Evolutionary conservation across 106 monocot species (phyloP), one percentile per base, ranked within the genome.

Genomic region (Dioscorea alata): DNA sequence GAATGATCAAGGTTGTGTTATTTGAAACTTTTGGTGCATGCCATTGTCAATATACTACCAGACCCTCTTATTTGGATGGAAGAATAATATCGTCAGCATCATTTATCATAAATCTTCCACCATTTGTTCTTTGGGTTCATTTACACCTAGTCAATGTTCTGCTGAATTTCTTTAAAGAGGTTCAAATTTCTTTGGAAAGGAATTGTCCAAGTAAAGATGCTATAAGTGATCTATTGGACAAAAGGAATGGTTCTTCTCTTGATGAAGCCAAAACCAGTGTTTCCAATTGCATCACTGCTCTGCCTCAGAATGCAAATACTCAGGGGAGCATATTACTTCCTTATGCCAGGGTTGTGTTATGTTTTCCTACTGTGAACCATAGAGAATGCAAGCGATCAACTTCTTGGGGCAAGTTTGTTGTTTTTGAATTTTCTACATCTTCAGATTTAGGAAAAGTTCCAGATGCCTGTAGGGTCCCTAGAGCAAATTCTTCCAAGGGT

Each of bases 21-120:
- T 79, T 99, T 23, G 78, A 92, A 81, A 79, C 92, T 58, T 85
- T 83, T 81, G 92, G 86, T 25, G 56, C 70, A 59, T 93, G 71
- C 74, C 60, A 58, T 28, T 87, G 72, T 59, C 73, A 78, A 42
- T 90, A 74, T 69, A 62, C 63, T 63, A 23, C 73, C 58, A 79
- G 61, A 79, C 76, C 71, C 21, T 67, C 76, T 25, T 72, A 75
- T 79, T 65, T 42, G 78, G 64, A 76, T 72, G 67, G 68, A 63
- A 80, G 61, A 50, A 59, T 73, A 24, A 23, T 57, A 2, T 31
- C 67, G 67, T 80, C 73, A 42, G 73, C 86, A 32, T 87, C 76
- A 28, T 78, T 92, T 60, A 75, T 79, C 34, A 33, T 99, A 20
- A 57, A 78, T 69, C 68, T 93, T 33, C 92, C 97, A 56, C 92